Base-by-base conservation (phyloP, 2,329 filamentous ascomycete genomes). In the Monosporascus sp. region DNA sequence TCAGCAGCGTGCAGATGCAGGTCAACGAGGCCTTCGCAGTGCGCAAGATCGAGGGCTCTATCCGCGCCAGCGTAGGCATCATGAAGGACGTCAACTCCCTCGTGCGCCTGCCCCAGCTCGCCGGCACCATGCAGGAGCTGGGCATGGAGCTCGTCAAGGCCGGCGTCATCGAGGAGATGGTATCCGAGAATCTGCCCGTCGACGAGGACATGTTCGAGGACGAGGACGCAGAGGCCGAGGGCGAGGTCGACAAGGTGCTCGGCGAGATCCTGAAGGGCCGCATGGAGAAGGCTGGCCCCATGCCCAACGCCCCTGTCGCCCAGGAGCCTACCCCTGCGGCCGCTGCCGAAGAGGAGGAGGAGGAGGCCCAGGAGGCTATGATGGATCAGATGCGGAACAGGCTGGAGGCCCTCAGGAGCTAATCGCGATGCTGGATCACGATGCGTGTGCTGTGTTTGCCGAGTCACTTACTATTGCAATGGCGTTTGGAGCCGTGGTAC, bases 111-210 rank as follows among this genome's bases (percentile, higher is more conserved):
- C 94, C 94, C 11, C 89, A 96, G 74, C 77, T 97, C 57, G 90
- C 87, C 20, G 85, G 82, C 15, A 97, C 92, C 8, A 97, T 97
- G 93, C 80, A 85, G 58, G 90, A 96, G 70, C 76, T 97, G 49
- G 88, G 86, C 64, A 80, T 87, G 54, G 94, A 97, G 78, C 74
- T 97, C 61, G 88, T 96, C 71, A 95, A 91, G 75, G 93, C 94
- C 2, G 94, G 93, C 17, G 93, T 99, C 60, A 96, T 97, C 56
- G 93, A 97, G 77, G 94, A 99, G 76, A 97, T 97, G 89, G 85
- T 96, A 5, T 89, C 87, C 48, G 93, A 97, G 68, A 85, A 80
- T 44, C 75, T 97, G 60, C 90, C 91, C n/a, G 81, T 86, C 59
- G 86, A 91, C 53, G 73, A 86, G 50, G 77, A 90, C 61, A 76